Percentiles rank a stretch among this genome's conserved stretches.
Conservation (phyloP, 2,329 filamentous ascomycete genomes). For the Exophiala mesophila region DNA sequence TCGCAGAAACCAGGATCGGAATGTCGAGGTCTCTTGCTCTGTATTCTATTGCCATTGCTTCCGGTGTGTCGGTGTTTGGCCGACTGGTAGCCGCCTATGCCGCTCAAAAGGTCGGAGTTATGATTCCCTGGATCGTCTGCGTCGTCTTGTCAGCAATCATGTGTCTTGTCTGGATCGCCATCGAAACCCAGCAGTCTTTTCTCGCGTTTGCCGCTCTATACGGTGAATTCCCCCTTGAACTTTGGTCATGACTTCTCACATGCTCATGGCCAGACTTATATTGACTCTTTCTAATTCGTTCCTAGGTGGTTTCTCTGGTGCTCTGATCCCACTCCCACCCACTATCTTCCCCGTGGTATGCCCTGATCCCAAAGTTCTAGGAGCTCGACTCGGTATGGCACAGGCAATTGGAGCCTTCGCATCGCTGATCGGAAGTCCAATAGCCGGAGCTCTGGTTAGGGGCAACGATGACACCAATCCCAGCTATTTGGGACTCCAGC, state of each 20-base stretch:
- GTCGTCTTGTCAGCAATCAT: constrained; percentile 35
- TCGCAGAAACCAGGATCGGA: constrained; percentile 30
- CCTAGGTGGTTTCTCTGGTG: constrained; percentile 51
- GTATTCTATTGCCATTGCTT: constrained; percentile 57
- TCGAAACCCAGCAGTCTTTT: constrained; percentile 44
- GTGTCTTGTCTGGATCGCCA: constrained; percentile 52
- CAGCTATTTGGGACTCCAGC: constrained; percentile 42
- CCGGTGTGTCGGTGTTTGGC: constrained; percentile 53
- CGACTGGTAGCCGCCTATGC: constrained; percentile 51
- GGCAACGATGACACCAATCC: constrained; percentile 27
- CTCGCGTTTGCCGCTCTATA: constrained; percentile 58
- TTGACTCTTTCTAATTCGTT: too few species aligned
- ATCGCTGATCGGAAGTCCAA: constrained; percentile 44
- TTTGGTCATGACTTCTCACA: too few species aligned
- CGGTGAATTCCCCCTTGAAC: constrained; percentile 30
- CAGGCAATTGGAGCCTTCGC: constrained; percentile 47
- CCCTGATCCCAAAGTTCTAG: constrained; percentile 41
- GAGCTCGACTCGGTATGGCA: constrained; percentile 47
- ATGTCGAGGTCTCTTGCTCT: constrained; percentile 41
- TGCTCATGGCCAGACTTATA: too few species aligned
- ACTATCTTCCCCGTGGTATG: constrained; percentile 51
- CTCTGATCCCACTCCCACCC: constrained; percentile 59
- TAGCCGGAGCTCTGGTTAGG: constrained; percentile 45
- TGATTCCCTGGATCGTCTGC: constrained; percentile 53
- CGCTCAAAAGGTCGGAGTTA: constrained; percentile 51